Evolutionary conservation across 1,139 yeast genomes (phyloP), one percentile per base, ranked within the genome.

Genomic region (Kodamaea derodonti): DNA sequence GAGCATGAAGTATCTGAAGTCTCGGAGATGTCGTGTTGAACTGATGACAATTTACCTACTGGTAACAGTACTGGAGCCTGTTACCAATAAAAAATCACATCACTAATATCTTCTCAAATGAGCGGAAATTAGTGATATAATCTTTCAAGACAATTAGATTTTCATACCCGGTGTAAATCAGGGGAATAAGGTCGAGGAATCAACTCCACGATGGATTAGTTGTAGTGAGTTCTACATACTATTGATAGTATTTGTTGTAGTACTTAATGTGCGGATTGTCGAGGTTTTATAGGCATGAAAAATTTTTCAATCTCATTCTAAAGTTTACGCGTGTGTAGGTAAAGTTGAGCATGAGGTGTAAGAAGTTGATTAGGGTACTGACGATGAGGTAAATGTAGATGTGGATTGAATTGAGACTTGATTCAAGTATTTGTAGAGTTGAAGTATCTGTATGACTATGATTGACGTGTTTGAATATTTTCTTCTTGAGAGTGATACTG

Each of bases 11-110:
- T 61, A 49, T 61, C 62, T 45, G 35, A 31, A 32, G 37, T 55
- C 66, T 59, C 65, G 59, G 52, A 43, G 30, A 40, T 36, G 35
- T 29, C 39, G 32, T 47, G 55, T 51, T 50, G 56, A 49, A 45
- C 43, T 18, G 9, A 18, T 6, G 22, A 9, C 9, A 18, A n/a
- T n/a, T n/a, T n/a, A n/a, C n/a, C n/a, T n/a, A n/a, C n/a, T n/a
- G n/a, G n/a, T n/a, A n/a, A n/a, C n/a, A n/a, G n/a, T n/a, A n/a
- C n/a, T n/a, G n/a, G n/a, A n/a, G n/a, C n/a, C n/a, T n/a, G n/a
- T n/a, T 22, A 24, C 24, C 20, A 20, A 17, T 22, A 23, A 26
- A 32, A 29, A 29, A 32, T 20, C 29, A 29, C 22, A 31, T 31
- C 31, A 31, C 25, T 20, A 14, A 20, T 14, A 16, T 30, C 29